phyloP scores from a whole-genome alignment of 495 filamentous ascomycete genomes.

The Podospora fimiseda region DNA sequence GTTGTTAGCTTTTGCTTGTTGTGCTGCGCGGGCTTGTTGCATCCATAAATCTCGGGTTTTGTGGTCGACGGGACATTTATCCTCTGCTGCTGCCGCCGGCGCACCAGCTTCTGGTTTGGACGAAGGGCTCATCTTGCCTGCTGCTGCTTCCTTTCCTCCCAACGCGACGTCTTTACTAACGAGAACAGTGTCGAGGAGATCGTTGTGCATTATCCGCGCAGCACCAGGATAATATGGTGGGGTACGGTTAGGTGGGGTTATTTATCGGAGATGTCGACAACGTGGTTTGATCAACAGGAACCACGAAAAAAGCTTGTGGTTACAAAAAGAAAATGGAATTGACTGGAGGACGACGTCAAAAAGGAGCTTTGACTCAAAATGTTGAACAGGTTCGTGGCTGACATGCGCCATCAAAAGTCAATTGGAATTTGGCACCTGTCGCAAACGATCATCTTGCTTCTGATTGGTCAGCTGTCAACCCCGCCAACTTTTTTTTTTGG shows the following conservation, averaged over 20 bases:
- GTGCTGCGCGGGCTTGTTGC: slow-evolving; percentile 31
- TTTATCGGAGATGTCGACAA: too few species aligned
- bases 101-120: slow-evolving; percentile 6
- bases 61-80: slow-evolving; percentile 79
- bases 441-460: background rate
- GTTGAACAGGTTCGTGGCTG: too few species aligned
- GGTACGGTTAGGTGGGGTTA: too few species aligned
- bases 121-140: background rate
- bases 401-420: too few species aligned
- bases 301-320: too few species aligned
- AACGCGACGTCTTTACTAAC: slow-evolving; percentile 19
- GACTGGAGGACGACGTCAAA: too few species aligned
- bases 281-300: too few species aligned
- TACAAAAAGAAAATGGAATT: too few species aligned
- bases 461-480: background rate
- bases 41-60: slow-evolving; percentile 82
- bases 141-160: background rate
- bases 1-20: slow-evolving; percentile 9
- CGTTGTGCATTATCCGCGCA: slow-evolving; percentile 28
- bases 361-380: too few species aligned
- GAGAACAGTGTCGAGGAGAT: slow-evolving; percentile 31
- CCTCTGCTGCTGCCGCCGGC: slow-evolving; percentile 19
- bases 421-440: too few species aligned
- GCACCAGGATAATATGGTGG: too few species aligned
- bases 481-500: background rate